These are phyloP conservation scores for Cytospora schulzeri DNA, from an alignment of 2,329 filamentous ascomycete genomes.

Conservation along the genomic window DNA sequence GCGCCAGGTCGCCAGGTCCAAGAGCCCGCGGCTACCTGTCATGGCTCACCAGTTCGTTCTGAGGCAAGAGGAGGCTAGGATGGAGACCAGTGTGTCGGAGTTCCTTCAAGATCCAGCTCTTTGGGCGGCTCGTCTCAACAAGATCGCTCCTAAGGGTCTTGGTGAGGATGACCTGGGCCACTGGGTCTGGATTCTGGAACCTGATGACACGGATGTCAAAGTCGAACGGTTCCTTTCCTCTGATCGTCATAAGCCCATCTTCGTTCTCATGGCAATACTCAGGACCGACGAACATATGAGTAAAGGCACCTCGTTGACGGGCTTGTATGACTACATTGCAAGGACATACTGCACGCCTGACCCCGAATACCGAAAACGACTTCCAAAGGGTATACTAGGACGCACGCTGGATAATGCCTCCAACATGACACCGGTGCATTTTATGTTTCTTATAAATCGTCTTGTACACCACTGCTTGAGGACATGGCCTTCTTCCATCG, in stretches of 20 bases:
- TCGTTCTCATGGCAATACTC: slow-evolving; percentile 42
- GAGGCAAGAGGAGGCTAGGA: slow-evolving; percentile 29
- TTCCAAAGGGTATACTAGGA: slow-evolving; percentile 27
- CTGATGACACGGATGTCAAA: slow-evolving; percentile 38
- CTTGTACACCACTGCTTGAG: slow-evolving; percentile 35
- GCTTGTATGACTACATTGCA: slow-evolving; percentile 40
- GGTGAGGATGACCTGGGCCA: slow-evolving; percentile 39
- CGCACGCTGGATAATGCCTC: slow-evolving; percentile 29
- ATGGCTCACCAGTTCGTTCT: slow-evolving; percentile 33
- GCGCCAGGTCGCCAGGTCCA: slow-evolving; percentile 28
- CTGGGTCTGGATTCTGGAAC: slow-evolving; percentile 47
- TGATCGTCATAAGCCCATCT: slow-evolving; percentile 41
- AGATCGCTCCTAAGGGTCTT: slow-evolving; percentile 38
- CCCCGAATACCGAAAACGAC: slow-evolving; percentile 22
- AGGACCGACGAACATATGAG: slow-evolving; percentile 39
- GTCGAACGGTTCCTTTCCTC: slow-evolving; percentile 40
- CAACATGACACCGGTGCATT: slow-evolving; percentile 33
- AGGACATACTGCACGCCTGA: slow-evolving; percentile 29
- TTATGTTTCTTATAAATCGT: slow-evolving; percentile 32
- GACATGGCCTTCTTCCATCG: slow-evolving; percentile 37
- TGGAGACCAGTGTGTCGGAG: slow-evolving; percentile 29
- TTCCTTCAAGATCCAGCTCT: slow-evolving; percentile 30
- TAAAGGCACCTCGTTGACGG: slow-evolving; percentile 35
- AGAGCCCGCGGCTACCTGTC: slow-evolving; percentile 33
- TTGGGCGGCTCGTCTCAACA: slow-evolving; percentile 38